These are phyloP conservation scores for Candida ponderosae DNA, from an alignment of 805 yeast species.

Conservation along the genomic window DNA sequence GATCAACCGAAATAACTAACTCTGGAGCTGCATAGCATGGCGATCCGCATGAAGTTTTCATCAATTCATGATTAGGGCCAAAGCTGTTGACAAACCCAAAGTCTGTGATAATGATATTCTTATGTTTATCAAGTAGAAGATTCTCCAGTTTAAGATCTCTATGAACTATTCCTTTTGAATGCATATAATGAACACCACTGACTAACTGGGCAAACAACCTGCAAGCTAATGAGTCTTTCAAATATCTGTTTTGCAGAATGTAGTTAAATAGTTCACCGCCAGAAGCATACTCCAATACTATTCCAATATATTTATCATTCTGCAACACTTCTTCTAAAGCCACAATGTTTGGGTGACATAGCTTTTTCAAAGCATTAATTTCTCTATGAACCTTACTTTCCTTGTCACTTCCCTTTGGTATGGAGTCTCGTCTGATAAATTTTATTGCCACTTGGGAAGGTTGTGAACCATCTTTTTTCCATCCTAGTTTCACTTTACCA, in stretches of 20 bases:
- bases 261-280: conserved; percentile 97
- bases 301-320: conserved; percentile 91
- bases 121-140: conserved; percentile 47
- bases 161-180: conserved; percentile 62
- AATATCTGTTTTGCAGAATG: conserved; percentile 75
- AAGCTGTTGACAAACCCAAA: conserved; percentile 89
- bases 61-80: conserved; percentile 52
- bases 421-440: conserved; percentile 78
- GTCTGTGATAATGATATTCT: conserved; percentile 62
- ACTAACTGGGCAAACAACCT: conserved; percentile 87
- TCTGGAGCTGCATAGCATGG: conserved; percentile 99
- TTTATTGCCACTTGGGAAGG: conserved; percentile 84
- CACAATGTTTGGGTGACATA: conserved; percentile 92
- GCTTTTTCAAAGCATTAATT: conserved; percentile 78
- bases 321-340: conserved; percentile 87
- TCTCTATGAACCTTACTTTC: conserved; percentile 90
- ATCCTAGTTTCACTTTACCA: conserved; percentile 94
- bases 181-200: conserved; percentile 85
- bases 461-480: conserved; percentile 79
- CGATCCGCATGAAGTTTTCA: conserved; percentile 94
- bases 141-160: conserved; percentile 72
- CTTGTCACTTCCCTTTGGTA: conserved; percentile 78
- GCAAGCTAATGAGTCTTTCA: conserved; percentile 84
- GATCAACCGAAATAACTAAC: conserved; percentile 75
- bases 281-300: conserved; percentile 91